Conservation (phyloP, 83 land plant genomes). For the Thuja plicata region DNA sequence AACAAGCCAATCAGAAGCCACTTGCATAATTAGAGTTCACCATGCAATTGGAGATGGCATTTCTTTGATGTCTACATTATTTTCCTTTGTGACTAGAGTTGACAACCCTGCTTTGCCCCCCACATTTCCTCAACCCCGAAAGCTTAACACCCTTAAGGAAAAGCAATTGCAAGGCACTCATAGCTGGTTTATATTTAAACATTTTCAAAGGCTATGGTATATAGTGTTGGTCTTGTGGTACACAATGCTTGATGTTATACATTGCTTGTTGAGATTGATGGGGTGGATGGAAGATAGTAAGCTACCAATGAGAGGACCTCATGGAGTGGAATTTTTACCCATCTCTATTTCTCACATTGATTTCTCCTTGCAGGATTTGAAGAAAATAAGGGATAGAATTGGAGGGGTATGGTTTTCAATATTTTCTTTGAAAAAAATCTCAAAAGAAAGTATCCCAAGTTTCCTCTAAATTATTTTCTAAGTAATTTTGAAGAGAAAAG, state of each 20-base stretch:
- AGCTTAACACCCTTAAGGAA: neutral
- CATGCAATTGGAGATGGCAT: conserved; percentile 7
- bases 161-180: too few species aligned
- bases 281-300: conserved; percentile 30
- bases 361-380: conserved; percentile 29
- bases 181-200: neutral
- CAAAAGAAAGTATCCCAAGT: too few species aligned
- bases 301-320: conserved; percentile 25
- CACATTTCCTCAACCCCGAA: conserved; percentile 31
- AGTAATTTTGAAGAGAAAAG: neutral
- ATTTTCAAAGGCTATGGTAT: neutral
- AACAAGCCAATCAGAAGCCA: neutral
- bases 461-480: too few species aligned
- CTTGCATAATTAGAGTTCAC: neutral
- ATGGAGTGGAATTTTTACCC: conserved; percentile 27
- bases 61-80: too few species aligned
- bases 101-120: conserved; percentile 24
- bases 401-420: conserved; percentile 30
- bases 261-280: conserved; percentile 29
- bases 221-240: neutral
- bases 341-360: conserved; percentile 11
- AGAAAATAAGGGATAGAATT: conserved; percentile 25
- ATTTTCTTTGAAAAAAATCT: too few species aligned
- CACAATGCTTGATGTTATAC: conserved; percentile 36
- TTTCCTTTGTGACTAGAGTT: neutral